Evolutionary conservation across 148 eudicot species (phyloP).

Genomic region (Camellia japonica): DNA sequence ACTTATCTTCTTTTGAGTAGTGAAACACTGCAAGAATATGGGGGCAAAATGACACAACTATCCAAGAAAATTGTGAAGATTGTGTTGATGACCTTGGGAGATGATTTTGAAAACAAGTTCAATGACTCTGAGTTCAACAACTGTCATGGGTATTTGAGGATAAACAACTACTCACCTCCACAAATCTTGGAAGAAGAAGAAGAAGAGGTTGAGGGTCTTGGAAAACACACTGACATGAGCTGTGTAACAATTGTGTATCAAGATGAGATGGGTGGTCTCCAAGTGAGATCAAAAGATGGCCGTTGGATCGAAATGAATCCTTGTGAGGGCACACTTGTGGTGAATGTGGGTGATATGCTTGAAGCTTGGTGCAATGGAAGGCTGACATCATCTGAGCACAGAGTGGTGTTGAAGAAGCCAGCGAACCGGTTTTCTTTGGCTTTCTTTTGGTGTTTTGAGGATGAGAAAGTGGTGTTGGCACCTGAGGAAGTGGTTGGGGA

Average conservation of each 20-base stretch:
- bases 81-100: slow-evolving; percentile 57
- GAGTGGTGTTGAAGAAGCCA: slow-evolving; percentile 59
- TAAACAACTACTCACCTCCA: slow-evolving; percentile 68
- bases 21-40: slow-evolving; percentile 64
- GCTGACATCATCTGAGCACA: slow-evolving; percentile 74
- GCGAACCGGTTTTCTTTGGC: slow-evolving; percentile 62
- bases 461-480: slow-evolving; percentile 65
- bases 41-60: slow-evolving; percentile 57
- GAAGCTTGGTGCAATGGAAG: slow-evolving; percentile 92
- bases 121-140: slow-evolving; percentile 56
- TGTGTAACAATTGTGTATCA: slow-evolving; percentile 82
- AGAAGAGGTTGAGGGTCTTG: slow-evolving; percentile 73
- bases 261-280: slow-evolving; percentile 80
- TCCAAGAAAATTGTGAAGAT: slow-evolving; percentile 51
- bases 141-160: slow-evolving; percentile 77
- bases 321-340: slow-evolving; percentile 59
- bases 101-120: slow-evolving; percentile 42
- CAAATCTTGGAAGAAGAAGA: slow-evolving; percentile 26
- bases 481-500: slow-evolving; percentile 72
- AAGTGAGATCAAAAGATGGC: slow-evolving; percentile 65
- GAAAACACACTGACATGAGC: slow-evolving; percentile 87
- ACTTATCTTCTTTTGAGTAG: slow-evolving; percentile 32
- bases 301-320: slow-evolving; percentile 64
- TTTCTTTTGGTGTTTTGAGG: slow-evolving; percentile 86
- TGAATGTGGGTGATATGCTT: slow-evolving; percentile 82